Conservation (phyloP, 257 asterid genomes). For the Rauvolfia tetraphylla region DNA sequence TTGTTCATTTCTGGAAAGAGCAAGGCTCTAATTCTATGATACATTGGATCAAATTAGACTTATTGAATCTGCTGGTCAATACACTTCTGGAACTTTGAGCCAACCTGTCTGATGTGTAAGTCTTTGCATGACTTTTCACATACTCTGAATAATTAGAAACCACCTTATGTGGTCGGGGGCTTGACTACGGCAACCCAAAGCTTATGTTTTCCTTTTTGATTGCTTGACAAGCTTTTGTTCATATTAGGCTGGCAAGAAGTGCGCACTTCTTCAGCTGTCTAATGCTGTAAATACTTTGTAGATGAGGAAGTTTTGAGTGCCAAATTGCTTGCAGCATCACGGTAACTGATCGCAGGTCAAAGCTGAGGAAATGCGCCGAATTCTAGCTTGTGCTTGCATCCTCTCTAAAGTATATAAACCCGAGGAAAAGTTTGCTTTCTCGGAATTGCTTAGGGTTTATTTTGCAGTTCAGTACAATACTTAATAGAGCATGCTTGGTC, state of each 20-base stretch:
- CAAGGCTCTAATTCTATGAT: neutral
- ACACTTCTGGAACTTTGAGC: neutral
- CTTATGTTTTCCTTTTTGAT: neutral
- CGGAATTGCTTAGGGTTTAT: neutral
- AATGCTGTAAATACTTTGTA: neutral
- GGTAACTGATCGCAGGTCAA: neutral
- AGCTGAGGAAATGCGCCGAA: neutral
- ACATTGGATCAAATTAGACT: neutral
- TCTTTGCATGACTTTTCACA: neutral
- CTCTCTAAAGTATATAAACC: neutral
- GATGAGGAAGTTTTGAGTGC: neutral
- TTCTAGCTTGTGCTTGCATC: neutral
- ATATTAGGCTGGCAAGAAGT: neutral
- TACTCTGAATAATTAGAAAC: neutral
- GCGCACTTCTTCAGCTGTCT: neutral
- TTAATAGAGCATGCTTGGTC: neutral
- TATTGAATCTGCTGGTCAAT: neutral
- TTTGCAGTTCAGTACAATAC: neutral
- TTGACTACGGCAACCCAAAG: neutral
- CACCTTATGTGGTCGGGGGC: neutral
- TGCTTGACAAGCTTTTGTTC: neutral
- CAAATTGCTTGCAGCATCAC: neutral
- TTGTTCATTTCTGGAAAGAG: neutral
- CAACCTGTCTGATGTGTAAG: neutral
- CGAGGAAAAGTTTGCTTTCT: neutral